These are phyloP conservation scores for Patellaria atrata DNA, from an alignment of 495 filamentous ascomycete species.

Conservation along the genomic window DNA sequence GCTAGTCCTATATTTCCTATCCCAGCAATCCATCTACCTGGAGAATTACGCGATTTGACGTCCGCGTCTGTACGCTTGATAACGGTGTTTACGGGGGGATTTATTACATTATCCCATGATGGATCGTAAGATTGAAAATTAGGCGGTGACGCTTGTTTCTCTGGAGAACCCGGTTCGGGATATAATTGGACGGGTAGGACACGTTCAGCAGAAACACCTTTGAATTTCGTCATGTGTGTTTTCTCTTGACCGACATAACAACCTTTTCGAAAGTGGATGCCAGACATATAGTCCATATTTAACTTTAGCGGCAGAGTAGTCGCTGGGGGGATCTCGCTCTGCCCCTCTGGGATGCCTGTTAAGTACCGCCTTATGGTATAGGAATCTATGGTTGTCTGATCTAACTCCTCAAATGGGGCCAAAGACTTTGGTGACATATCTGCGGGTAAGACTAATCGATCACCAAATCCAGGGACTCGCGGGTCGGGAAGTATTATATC, in stretches of 20 bases:
- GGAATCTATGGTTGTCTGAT: not conserved
- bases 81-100: constrained; percentile 8
- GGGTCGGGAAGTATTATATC: constrained; percentile 10
- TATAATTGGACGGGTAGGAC: constrained; percentile 80
- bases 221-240: constrained; percentile 87
- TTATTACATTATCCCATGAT: constrained; percentile 2
- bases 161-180: constrained; percentile 19
- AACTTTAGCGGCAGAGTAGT: constrained; percentile 63
- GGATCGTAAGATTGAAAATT: constrained; percentile 33
- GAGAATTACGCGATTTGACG: constrained; percentile 41
- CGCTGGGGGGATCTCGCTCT: constrained; percentile 54
- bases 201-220: constrained; percentile 80
- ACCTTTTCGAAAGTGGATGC: constrained; percentile 83
- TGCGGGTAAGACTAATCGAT: constrained; percentile 38
- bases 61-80: constrained; percentile 21
- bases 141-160: constrained; percentile 21
- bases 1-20: constrained; percentile 78
- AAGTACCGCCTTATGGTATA: constrained; percentile 67
- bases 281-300: constrained; percentile 71
- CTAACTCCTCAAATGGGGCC: not conserved
- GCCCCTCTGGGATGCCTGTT: constrained; percentile 72
- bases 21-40: constrained; percentile 62
- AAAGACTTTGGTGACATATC: constrained; percentile 6
- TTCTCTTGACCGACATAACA: constrained; percentile 96
- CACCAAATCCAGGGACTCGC: constrained; percentile 56